Base-by-base conservation (phyloP, 1,139 yeast genomes). In the Hanseniaspora sp. region DNA sequence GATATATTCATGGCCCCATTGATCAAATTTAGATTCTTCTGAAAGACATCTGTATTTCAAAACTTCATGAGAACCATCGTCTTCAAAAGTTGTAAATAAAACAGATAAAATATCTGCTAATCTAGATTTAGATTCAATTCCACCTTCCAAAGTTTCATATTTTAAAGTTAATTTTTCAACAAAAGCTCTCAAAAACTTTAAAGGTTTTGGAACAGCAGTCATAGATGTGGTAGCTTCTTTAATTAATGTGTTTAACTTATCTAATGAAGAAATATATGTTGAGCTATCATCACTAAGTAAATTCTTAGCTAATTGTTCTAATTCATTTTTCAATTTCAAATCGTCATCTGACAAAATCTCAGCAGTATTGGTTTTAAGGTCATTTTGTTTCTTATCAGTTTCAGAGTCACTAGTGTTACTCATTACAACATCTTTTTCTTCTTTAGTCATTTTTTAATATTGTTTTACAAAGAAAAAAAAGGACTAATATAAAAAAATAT, bases 171-270 rank as follows among this genome's bases (percentile, higher is more conserved):
- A 74, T 34, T 75, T 66, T 18, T 83, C 83, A 67, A 83, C 92
- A 63, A 82, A 87, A 15, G 97, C 95, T 64, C 96, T 81, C 61
- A 94, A 76, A 67, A 94, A 94, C 72, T 94, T 94, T 71, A 92
- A 78, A 13, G 99, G 98, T 68, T 92, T 94, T 47, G 99, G 99
- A 48, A 94, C 98, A 1, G 99, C 99, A 2, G 98, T 94, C 96
- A 92, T 92, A 8, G 97, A 88, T 37, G 96, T 86, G 4, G 98
- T 92, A 15, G 97, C 86, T 53, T 95, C 95, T 62, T 87, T 82
- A 63, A 92, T 90, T 63, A 79, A 80, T 54, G 77, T 78, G 66
- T 87, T 88, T 67, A 94, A 75, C 54, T 82, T 74, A 46, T 76
- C 76, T 61, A 94, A 74, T 33, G 87, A 76, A 18, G 79, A 72